Conservation (phyloP, 148 eudicot genomes). For the Persicaria tinctoria region DNA sequence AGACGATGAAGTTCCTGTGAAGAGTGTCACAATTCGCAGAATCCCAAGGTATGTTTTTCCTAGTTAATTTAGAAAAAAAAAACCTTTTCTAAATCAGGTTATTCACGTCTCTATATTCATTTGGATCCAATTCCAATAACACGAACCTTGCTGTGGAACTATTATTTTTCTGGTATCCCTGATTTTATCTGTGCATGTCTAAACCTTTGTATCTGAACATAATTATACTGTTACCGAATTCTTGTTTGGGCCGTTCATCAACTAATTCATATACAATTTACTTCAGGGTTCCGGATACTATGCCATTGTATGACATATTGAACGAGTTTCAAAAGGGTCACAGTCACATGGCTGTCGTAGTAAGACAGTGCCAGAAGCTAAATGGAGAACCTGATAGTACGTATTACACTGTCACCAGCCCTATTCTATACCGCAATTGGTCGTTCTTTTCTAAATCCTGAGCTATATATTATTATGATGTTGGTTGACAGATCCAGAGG, state of each 20-base stretch:
- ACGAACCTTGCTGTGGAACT: neutral
- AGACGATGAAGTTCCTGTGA: slow-evolving; percentile 76
- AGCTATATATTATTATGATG: neutral
- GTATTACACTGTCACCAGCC: slow-evolving; percentile 1
- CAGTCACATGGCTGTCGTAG: slow-evolving; percentile 95
- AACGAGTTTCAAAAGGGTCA: slow-evolving; percentile 97
- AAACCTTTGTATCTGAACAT: neutral
- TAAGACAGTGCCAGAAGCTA: slow-evolving; percentile 41
- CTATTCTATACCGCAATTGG: neutral
- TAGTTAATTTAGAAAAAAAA: too few species aligned
- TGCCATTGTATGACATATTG: slow-evolving; percentile 89
- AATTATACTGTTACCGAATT: neutral
- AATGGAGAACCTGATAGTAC: slow-evolving; percentile 34
- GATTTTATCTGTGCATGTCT: neutral
- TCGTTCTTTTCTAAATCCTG: neutral
- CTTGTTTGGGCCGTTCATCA: neutral
- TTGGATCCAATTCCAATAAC: neutral
- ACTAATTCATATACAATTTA: neutral
- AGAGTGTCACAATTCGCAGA: slow-evolving; percentile 87
- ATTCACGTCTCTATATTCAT: too few species aligned
- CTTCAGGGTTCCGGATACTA: slow-evolving; percentile 65
- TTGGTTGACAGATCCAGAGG: slow-evolving; percentile 33
- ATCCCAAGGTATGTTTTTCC: slow-evolving; percentile 59
- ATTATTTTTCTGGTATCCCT: neutral
- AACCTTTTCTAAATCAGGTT: too few species aligned